Conservation (phyloP, 2,329 filamentous ascomycete species). For the Helicocarpus griseus region DNA sequence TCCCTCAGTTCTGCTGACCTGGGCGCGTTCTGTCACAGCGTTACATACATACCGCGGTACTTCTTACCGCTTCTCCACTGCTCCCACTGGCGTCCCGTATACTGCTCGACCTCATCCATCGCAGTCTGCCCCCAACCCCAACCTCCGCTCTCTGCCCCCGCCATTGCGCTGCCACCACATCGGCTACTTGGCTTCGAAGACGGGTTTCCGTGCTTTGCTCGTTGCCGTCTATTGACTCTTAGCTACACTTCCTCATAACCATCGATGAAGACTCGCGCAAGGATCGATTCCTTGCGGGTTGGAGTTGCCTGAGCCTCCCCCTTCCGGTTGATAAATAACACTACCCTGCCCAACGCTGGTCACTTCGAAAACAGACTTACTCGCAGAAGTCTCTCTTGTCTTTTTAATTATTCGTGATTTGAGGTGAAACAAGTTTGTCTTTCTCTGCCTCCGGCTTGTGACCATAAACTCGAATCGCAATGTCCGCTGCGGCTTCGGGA, state of each 20-base stretch:
- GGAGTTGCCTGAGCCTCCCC: constrained; percentile 2
- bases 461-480: constrained; percentile 13
- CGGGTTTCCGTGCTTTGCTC: background rate
- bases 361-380: background rate
- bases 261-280: background rate
- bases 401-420: background rate
- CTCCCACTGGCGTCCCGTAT: background rate
- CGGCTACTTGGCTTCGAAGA: background rate
- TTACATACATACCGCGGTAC: background rate
- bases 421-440: background rate
- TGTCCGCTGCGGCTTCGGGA: constrained; percentile 39
- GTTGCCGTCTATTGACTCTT: background rate
- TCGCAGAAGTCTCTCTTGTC: background rate
- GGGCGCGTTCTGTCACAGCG: background rate
- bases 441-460: background rate
- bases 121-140: background rate
- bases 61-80: background rate
- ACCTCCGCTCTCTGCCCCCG: background rate
- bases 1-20: background rate
- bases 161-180: background rate
- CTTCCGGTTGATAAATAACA: background rate
- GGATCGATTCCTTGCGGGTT: background rate
- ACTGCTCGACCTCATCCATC: background rate
- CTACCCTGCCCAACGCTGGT: background rate
- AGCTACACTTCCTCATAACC: background rate